phyloP scores from a whole-genome alignment of 1,284 basidiomycete species.

The Papiliotrema fonsecae region DNA sequence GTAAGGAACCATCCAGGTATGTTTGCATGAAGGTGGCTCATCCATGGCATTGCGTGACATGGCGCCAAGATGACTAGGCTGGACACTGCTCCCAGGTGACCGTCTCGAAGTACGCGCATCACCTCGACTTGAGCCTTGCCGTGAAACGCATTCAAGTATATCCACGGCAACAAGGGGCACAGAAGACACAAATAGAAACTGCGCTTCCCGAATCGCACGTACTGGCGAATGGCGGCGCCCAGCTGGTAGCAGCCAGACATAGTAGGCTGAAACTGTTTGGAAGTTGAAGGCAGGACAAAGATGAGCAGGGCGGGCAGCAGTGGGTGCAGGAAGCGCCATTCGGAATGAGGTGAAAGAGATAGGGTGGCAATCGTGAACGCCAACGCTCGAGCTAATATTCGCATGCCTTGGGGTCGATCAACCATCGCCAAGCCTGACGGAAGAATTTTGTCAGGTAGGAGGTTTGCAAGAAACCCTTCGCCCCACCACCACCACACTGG shows the following conservation, averaged over 20 bases:
- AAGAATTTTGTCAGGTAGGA: constrained; percentile 40
- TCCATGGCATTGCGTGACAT: constrained; percentile 96
- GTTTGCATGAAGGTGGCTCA: constrained; percentile 75
- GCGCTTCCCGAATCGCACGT: constrained; percentile 36
- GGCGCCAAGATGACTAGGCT: constrained; percentile 86
- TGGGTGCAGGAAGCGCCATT: constrained; percentile 95
- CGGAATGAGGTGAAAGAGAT: constrained; percentile 83
- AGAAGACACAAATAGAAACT: constrained; percentile 53
- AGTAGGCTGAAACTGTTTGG: constrained; percentile 50
- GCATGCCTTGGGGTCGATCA: constrained; percentile 39
- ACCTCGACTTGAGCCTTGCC: constrained; percentile 71
- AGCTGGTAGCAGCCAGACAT: constrained; percentile 30
- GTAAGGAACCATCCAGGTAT: constrained; percentile 75
- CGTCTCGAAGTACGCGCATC: constrained; percentile 48
- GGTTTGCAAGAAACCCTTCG: constrained; percentile 51
- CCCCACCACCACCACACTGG: constrained; percentile 67
- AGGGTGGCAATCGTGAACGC: constrained; percentile 66
- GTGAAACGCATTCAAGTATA: constrained; percentile 69
- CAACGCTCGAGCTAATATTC: constrained; percentile 55
- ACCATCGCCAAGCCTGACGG: constrained; percentile 28
- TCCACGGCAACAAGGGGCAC: constrained; percentile 55
- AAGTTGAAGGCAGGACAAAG: constrained; percentile 67
- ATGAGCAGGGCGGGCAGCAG: constrained; percentile 79
- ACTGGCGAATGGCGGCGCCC: constrained; percentile 30
- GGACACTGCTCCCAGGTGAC: constrained; percentile 18